Evolutionary conservation across 2,329 filamentous ascomycete genomes (phyloP), one percentile per base, ranked within the genome.

Genomic region (Calonectria pauciramosa): DNA sequence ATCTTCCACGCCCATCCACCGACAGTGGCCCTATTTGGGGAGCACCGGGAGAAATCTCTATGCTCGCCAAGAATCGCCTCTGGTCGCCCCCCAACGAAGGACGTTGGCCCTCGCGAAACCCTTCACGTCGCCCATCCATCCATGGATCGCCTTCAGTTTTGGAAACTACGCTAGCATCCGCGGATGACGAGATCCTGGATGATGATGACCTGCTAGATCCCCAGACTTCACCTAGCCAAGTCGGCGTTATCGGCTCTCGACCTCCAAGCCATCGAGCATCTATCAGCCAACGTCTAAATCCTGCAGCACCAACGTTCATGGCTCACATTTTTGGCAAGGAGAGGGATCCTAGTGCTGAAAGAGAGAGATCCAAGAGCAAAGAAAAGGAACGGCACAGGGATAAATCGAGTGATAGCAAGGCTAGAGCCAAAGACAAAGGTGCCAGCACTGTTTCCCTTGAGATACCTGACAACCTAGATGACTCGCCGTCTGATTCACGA

Each of bases 271-370:
- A 82, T 9, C 79, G 85, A 49, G 87, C 83, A 20, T 84, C 82
- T 83, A 90, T 80, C 87, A 93, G 82, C 84, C 92, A 84, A 86
- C 93, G 85, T 80, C 89, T 99, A 34, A 99, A 99, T 80, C 97
- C 97, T 10, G 91, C 95, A 9, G 97, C 96, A 0, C 96, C 96
- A 11, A 95, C 94, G 0, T 99, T 99, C 83, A 96, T 94, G 85
- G 93, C 90, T 13, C 90, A 93, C 47, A 91, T 97, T 73, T 91
- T 92, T 79, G 88, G 89, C 20, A 85, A 79, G 75, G 85, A 75
- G 83, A 84, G 86, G 79, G 82, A 84, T 36, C 68, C 72, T n/a
- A 73, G 76, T n/a, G 71, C 77, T 4, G 78, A 77, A n/a, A 78
- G 72, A 54, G 79, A 81, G 11, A 80, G 72, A 51, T 70, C 67